phyloP scores from a whole-genome alignment of 345 rosid species.

The Theobroma cacao region DNA sequence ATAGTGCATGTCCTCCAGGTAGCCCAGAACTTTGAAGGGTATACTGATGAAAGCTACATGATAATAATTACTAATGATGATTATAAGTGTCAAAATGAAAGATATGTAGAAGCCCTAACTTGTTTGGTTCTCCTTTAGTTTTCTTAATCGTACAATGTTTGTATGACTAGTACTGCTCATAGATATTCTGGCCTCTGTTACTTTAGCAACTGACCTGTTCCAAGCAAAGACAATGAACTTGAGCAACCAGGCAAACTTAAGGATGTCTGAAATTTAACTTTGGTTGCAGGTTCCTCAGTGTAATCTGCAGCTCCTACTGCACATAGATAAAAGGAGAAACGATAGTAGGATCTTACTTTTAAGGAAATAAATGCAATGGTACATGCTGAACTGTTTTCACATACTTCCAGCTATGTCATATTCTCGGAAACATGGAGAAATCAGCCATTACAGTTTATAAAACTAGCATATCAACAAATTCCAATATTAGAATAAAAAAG shows the following conservation, averaged over 20 bases:
- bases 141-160: neutral
- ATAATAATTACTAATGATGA: neutral
- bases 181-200: neutral
- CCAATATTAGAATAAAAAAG: neutral
- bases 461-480: neutral
- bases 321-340: slow-evolving; percentile 12
- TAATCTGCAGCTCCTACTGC: slow-evolving; percentile 61
- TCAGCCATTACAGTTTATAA: neutral
- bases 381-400: neutral
- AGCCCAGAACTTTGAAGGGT: neutral
- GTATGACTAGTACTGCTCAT: neutral
- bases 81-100: neutral
- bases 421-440: neutral
- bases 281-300: slow-evolving; percentile 61
- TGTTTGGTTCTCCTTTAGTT: neutral
- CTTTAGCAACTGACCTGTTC: slow-evolving; percentile 56
- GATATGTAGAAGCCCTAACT: neutral
- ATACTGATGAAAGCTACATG: neutral
- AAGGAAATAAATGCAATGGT: neutral
- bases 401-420: neutral
- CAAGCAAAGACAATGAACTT: slow-evolving; percentile 55
- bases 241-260: slow-evolving; percentile 69
- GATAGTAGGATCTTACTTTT: neutral
- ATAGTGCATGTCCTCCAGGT: neutral
- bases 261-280: slow-evolving; percentile 59